Evolutionary conservation across 371 early-diverging fungal species (phyloP).

Genomic region (Coemansia sp.): DNA sequence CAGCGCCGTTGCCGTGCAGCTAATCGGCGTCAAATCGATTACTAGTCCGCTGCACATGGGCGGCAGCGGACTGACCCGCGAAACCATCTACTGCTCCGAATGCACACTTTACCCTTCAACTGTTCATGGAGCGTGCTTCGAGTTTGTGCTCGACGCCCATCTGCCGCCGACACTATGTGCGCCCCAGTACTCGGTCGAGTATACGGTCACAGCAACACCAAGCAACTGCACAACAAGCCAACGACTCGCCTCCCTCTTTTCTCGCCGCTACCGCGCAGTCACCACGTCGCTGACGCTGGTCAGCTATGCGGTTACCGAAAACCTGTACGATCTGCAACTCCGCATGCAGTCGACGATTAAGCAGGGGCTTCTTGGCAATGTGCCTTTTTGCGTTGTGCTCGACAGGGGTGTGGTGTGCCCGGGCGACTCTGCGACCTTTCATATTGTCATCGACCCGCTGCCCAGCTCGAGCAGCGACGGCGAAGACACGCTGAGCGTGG

Average conservation of each 20-base stretch:
- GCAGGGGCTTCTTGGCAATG: neutral
- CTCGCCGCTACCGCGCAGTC: neutral
- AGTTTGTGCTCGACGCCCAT: slow-evolving; percentile 5
- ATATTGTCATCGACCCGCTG: slow-evolving; percentile 1
- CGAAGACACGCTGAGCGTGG: neutral
- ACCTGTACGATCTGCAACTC: neutral
- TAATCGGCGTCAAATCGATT: neutral
- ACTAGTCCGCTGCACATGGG: neutral
- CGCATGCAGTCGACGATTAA: neutral
- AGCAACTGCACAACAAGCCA: neutral
- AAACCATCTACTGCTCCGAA: neutral
- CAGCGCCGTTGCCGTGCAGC: neutral
- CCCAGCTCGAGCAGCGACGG: no score
- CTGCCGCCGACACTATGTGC: slow-evolving; percentile 11
- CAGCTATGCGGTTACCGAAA: neutral
- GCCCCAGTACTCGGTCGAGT: slow-evolving; percentile 16
- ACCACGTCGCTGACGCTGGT: neutral
- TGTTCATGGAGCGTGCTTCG: slow-evolving; percentile 3
- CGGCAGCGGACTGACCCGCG: neutral
- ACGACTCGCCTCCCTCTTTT: neutral
- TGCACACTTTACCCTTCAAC: neutral
- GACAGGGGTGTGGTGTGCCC: neutral
- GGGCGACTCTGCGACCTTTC: neutral
- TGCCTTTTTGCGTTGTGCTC: neutral
- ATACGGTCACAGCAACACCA: neutral